Conservation (phyloP, 768 basidiomycete species). For the Kwoniella europaea region DNA sequence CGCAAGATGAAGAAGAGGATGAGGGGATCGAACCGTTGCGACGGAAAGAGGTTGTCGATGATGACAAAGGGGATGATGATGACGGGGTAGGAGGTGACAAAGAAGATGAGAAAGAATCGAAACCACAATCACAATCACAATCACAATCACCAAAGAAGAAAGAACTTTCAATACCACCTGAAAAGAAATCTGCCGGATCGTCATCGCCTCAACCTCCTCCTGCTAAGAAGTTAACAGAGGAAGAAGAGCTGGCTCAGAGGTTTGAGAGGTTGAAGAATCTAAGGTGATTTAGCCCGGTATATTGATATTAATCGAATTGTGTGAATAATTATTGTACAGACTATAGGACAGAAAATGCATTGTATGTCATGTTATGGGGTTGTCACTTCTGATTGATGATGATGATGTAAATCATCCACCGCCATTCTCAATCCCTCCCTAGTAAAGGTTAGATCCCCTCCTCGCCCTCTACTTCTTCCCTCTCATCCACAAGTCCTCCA, state of each 20-base stretch:
- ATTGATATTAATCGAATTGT: too few relatives aligned
- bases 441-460: neutral
- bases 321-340: neutral
- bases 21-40: slow-evolving; percentile 13
- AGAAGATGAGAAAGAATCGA: slow-evolving; percentile 4
- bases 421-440: neutral
- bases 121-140: slow-evolving; percentile 2
- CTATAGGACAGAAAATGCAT: neutral
- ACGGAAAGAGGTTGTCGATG: slow-evolving; percentile 53
- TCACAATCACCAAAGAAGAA: slow-evolving; percentile 11
- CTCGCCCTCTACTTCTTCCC: slow-evolving; percentile 12
- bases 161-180: slow-evolving; percentile 22
- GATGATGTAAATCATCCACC: too few relatives aligned
- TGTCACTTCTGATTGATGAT: too few relatives aligned
- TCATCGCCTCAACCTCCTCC: slow-evolving; percentile 21
- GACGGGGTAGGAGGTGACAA: slow-evolving; percentile 3
- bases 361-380: neutral
- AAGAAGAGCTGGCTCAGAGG: slow-evolving; percentile 71
- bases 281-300: slow-evolving; percentile 53
- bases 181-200: slow-evolving; percentile 20
- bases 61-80: slow-evolving; percentile 37
- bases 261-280: slow-evolving; percentile 88
- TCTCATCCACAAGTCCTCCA: slow-evolving; percentile 29
- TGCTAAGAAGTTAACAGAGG: slow-evolving; percentile 38
- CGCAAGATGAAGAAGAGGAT: slow-evolving; percentile 24